phyloP scores from a whole-genome alignment of 2,329 filamentous ascomycete genomes.

The Aspergillus niger region DNA sequence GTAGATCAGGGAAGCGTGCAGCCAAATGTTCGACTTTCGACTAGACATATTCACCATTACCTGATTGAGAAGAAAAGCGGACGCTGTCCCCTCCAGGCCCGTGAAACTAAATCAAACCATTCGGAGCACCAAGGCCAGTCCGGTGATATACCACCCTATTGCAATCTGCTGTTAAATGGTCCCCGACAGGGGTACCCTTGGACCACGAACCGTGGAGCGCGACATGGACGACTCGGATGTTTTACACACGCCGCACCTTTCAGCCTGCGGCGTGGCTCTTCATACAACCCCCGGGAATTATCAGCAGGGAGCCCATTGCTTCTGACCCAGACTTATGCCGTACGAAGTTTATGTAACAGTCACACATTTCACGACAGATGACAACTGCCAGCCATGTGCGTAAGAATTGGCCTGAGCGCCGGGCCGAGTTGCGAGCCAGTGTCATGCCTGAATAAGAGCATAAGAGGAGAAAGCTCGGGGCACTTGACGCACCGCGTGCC shows the following conservation, averaged over 20 bases:
- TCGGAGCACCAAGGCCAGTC: neutral
- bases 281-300: neutral
- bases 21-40: constrained; percentile 19
- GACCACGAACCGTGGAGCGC: constrained; percentile 1
- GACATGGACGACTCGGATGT: neutral
- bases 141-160: neutral
- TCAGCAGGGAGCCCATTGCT: neutral
- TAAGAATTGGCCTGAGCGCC: constrained; percentile 15
- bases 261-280: neutral
- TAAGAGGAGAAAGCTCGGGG: constrained; percentile 13
- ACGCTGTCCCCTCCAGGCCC: neutral
- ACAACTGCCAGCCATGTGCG: constrained; percentile 1
- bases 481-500: constrained; percentile 18
- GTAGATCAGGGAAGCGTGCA: constrained; percentile 24
- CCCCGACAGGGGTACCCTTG: neutral
- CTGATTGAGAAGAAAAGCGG: constrained; percentile 7
- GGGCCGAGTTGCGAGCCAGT: neutral
- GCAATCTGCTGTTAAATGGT: neutral
- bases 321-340: neutral
- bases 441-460: neutral
- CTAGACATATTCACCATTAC: constrained; percentile 9
- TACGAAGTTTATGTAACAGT: neutral
- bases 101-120: neutral
- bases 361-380: constrained; percentile 1
- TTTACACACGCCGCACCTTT: neutral